phyloP scores from a whole-genome alignment of 805 yeast species.

The Wickerhamomyces bovis region DNA sequence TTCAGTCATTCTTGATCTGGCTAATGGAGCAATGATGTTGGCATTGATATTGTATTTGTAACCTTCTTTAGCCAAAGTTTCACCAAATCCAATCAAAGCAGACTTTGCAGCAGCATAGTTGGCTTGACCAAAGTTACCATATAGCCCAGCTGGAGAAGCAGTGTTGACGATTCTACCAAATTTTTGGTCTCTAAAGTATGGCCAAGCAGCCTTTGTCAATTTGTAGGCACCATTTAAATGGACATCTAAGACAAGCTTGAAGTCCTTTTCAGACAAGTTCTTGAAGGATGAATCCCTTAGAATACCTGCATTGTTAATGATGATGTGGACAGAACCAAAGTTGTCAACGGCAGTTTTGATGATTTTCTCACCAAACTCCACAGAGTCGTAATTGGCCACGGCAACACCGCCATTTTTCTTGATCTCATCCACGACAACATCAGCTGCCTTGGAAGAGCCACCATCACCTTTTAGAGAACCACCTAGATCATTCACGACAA shows the following conservation, averaged over 20 bases:
- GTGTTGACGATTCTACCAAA: constrained; percentile 90
- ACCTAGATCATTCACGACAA: constrained; percentile 92
- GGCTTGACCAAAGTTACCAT: constrained; percentile 95
- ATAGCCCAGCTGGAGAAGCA: constrained; percentile 95
- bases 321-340: constrained; percentile 83
- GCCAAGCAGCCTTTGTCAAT: constrained; percentile 90
- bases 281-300: constrained; percentile 81
- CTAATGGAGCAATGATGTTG: constrained; percentile 89
- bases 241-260: constrained; percentile 73
- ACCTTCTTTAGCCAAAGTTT: constrained; percentile 95
- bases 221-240: constrained; percentile 87
- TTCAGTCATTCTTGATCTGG: constrained; percentile 96
- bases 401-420: constrained; percentile 73
- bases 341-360: constrained; percentile 78
- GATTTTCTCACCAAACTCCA: constrained; percentile 77
- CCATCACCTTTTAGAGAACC: constrained; percentile 75
- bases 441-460: constrained; percentile 73
- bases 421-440: constrained; percentile 83
- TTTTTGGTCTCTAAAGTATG: constrained; percentile 72
- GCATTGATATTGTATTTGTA: constrained; percentile 73
- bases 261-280: constrained; percentile 79
- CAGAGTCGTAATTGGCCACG: constrained; percentile 91
- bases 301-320: constrained; percentile 94
- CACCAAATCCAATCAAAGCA: constrained; percentile 86
- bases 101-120: constrained; percentile 92